These are phyloP conservation scores for Starmerella floricola DNA, from an alignment of 805 yeast genomes.

Conservation along the genomic window DNA sequence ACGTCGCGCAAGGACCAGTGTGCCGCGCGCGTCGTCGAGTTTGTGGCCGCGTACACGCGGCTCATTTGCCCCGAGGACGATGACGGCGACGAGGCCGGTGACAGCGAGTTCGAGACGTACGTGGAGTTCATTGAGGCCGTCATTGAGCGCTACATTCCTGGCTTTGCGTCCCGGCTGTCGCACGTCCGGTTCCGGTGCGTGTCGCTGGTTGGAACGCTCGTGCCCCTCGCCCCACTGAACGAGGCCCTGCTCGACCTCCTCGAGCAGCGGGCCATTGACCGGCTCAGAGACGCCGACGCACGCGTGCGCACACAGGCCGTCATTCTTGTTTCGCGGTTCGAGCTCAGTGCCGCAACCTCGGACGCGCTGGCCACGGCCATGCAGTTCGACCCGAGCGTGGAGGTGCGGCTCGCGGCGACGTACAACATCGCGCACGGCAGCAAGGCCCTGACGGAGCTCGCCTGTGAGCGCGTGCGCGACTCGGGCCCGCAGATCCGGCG, in stretches of 20 bases:
- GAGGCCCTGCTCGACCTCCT: constrained; percentile 56
- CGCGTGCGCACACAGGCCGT: constrained; percentile 75
- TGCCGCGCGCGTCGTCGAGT: constrained; percentile 79
- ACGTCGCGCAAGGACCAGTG: constrained; percentile 84
- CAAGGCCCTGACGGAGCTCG: constrained; percentile 30
- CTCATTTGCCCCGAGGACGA: constrained; percentile 51
- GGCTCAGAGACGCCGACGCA: constrained; percentile 59
- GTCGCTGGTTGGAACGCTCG: constrained; percentile 66
- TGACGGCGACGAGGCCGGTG: constrained; percentile 2
- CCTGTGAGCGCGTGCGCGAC: constrained; percentile 78
- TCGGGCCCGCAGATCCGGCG: constrained; percentile 58
- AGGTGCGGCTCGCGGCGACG: constrained; percentile 76
- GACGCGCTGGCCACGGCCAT: constrained; percentile 33
- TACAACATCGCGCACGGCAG: constrained; percentile 49
- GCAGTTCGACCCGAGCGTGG: constrained; percentile 72
- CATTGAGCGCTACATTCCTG: constrained; percentile 40
- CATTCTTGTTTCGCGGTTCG: constrained; percentile 68
- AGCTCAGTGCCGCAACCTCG: constrained; percentile 32
- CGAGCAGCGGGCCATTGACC: constrained; percentile 44
- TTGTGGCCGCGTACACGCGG: constrained; percentile 68
- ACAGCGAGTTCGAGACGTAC: constrained; percentile 1
- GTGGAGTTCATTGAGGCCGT: constrained; percentile 14
- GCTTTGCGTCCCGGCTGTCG: constrained; percentile 63
- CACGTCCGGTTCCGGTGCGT: constrained; percentile 66
- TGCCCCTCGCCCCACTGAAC: constrained; percentile 62